Percentiles rank a stretch among this genome's conserved stretches.
phyloP scores from a whole-genome alignment of 352 stramenopile species.

The Globisporangium recalcitrans region DNA sequence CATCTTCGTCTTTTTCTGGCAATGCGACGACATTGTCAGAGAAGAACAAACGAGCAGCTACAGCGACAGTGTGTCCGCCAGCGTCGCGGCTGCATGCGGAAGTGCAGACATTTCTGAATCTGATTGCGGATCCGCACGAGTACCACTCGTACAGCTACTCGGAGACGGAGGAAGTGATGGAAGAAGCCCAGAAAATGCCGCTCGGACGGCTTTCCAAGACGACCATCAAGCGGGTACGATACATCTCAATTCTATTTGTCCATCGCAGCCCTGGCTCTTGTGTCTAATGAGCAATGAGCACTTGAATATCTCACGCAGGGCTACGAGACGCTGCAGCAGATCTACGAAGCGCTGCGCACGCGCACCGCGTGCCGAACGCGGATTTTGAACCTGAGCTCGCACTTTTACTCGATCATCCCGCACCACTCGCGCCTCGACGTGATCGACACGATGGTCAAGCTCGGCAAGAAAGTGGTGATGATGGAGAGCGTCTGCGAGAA shows the following conservation, averaged over 20 bases:
- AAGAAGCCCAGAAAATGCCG: conserved; percentile 40
- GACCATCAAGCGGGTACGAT: conserved; percentile 50
- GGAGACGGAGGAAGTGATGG: conserved; percentile 33
- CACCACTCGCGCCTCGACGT: conserved; percentile 41
- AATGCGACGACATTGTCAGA: neutral
- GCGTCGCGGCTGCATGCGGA: conserved; percentile 38
- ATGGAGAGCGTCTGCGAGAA: conserved; percentile 49
- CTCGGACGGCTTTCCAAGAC: conserved; percentile 50
- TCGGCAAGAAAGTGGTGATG: conserved; percentile 52
- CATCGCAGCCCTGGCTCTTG: neutral
- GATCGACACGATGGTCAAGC: conserved; percentile 68
- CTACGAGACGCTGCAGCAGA: conserved; percentile 56
- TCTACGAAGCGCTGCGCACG: conserved; percentile 49
- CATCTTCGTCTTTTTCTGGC: neutral
- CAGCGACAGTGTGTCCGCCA: conserved; percentile 13
- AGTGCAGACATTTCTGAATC: conserved; percentile 39
- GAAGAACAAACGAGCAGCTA: neutral
- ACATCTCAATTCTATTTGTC: neutral
- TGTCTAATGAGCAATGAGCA: neutral
- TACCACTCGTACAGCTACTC: conserved; percentile 30
- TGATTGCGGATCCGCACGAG: conserved; percentile 28
- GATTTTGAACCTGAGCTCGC: conserved; percentile 48
- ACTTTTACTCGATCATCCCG: conserved; percentile 67
- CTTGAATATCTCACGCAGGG: conserved; percentile 31
- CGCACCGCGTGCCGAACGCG: conserved; percentile 29